phyloP scores from a whole-genome alignment of 345 rosid species.

The Euphorbia peplus region DNA sequence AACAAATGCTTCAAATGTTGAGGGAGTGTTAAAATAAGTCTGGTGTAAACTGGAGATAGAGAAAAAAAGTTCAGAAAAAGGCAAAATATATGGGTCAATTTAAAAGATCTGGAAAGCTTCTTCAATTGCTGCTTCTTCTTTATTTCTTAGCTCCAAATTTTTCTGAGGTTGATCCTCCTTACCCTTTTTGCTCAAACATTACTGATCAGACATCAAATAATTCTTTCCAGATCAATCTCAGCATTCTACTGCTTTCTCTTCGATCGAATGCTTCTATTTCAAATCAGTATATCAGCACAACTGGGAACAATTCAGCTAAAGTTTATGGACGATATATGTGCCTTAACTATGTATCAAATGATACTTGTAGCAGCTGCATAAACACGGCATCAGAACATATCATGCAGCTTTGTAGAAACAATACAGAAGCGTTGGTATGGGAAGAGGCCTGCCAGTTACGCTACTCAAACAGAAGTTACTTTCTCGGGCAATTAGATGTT shows the following conservation, averaged over 20 bases:
- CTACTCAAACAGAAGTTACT: constrained; percentile 22
- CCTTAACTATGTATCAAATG: constrained; percentile 20
- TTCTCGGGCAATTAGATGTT: constrained; percentile 29
- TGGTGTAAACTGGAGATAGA: too few species aligned
- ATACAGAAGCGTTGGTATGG: constrained; percentile 31
- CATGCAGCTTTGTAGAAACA: constrained; percentile 21
- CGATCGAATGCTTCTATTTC: constrained; percentile 17
- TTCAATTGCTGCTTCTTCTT: constrained; percentile 2
- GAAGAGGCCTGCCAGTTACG: constrained; percentile 39
- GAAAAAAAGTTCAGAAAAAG: not conserved
- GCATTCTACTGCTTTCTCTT: constrained; percentile 16
- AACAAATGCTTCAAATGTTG: too few species aligned
- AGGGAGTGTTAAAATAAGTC: too few species aligned
- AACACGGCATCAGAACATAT: constrained; percentile 17
- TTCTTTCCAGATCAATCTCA: constrained; percentile 12
- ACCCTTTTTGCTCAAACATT: not conserved
- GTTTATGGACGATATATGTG: constrained; percentile 41
- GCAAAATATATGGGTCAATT: not conserved
- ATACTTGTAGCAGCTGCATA: constrained; percentile 23
- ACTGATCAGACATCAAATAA: not conserved
- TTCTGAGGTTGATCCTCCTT: constrained; percentile 10
- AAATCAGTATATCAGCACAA: constrained; percentile 10
- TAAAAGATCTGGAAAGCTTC: not conserved
- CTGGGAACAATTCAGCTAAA: constrained; percentile 17
- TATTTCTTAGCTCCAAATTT: not conserved